Evolutionary conservation across 768 basidiomycete genomes (phyloP), one percentile per base, ranked within the genome.

Genomic region (Tricholoma sp.): DNA sequence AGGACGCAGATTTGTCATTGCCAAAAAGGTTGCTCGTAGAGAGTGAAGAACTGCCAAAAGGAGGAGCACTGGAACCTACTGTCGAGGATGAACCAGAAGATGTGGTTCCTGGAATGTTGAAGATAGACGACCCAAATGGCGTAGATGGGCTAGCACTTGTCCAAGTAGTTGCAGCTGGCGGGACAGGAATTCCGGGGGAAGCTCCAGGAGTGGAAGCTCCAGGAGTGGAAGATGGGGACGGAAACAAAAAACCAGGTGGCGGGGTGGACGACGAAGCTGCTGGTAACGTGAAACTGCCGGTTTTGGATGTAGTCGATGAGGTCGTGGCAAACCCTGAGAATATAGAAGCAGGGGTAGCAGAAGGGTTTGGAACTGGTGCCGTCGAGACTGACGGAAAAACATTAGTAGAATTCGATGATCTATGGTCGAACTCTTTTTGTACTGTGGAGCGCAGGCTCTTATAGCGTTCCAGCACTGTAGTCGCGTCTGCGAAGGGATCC

Each of bases 51-150:
- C 17, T 28, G 42, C 36, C 39, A 44, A 56, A 56, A 17, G 31
- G 1, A n/a, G 4, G 32, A 12, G 45, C 12, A 20, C 32, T 49
- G 44, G 53, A 39, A 36, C 47, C 11, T 41, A 48, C 32, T 41
- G 56, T 60, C 24, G 58, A 34, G 29, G 57, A 55, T 5, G 57
- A 45, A 44, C 41, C 20, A 13, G 54, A 57, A 17, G 55, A 29
- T 3, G 52, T 44, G 17, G 52, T 42, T 33, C 29, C 44, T 32
- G 52, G n/a, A 3, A 33, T 17, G 29, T 20, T 44, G 15, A 42
- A 53, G 12, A n/a, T 1, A 12, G 52, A 53, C 6, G 52, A 32
- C 31, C 29, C 29, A 13, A 53, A 53, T 12, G 32, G 15, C 37
- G 52, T 51, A 17, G 34, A 28, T 28, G 50, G 13, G n/a, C 34